phyloP scores from a whole-genome alignment of 164 flowering plant genomes.

The Saururus chinensis region DNA sequence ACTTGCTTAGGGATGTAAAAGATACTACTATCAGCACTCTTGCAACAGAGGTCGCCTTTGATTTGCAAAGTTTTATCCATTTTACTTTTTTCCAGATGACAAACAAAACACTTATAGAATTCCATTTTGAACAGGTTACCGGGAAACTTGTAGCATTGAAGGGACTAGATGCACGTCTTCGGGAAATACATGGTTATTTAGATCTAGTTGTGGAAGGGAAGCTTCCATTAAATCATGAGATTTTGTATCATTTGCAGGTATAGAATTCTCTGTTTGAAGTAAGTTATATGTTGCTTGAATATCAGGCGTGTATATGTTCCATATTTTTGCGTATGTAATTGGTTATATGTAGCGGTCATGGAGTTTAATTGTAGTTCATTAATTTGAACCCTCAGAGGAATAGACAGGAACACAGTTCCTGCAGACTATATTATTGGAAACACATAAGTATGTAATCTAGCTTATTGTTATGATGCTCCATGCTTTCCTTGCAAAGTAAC shows the following conservation, averaged over 20 bases:
- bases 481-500: no score
- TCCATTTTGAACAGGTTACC: conserved; percentile 42
- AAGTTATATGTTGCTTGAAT: no score
- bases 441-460: no score
- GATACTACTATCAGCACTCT: conserved; percentile 95
- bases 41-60: conserved; percentile 99
- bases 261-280: background rate
- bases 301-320: background rate
- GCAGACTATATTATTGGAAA: no score
- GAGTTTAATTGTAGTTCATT: background rate
- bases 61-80: conserved; percentile 16
- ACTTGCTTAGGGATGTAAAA: conserved; percentile 95
- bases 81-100: background rate
- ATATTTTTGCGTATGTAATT: background rate
- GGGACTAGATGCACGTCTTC: conserved; percentile 81
- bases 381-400: background rate
- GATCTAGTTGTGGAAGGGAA: conserved; percentile 82
- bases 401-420: no score
- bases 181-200: conserved; percentile 76
- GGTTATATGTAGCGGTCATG: background rate
- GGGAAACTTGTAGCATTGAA: conserved; percentile 87
- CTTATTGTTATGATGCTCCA: no score
- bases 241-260: conserved; percentile 88
- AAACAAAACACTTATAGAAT: no score
- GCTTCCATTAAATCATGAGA: conserved; percentile 94